A percentile compares a stretch with the other conserved stretches of the same genome.
Conservation (phyloP, 192 early-diverging fungal species). For the Dispira parvispora region DNA sequence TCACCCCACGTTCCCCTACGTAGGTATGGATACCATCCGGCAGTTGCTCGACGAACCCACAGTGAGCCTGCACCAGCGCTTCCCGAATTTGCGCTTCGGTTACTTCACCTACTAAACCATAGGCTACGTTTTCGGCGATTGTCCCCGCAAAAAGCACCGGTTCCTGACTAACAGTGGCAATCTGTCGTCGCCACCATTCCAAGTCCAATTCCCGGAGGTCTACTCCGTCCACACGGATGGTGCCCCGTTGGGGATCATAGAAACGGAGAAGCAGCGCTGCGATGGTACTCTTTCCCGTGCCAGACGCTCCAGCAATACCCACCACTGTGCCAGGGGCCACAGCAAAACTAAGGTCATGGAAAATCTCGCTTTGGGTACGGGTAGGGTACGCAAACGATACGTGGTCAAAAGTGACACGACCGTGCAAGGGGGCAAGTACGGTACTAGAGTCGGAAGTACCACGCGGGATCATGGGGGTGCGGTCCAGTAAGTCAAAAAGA, state of each 20-base stretch:
- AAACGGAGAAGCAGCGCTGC: constrained; percentile 47
- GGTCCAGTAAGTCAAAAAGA: constrained; percentile 39
- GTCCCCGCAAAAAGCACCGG: constrained; percentile 49
- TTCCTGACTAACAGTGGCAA: constrained; percentile 58
- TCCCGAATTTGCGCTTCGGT: constrained; percentile 3
- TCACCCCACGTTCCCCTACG: constrained; percentile 63
- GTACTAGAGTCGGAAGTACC: constrained; percentile 11
- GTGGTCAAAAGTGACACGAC: constrained; percentile 33
- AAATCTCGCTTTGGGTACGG: constrained; percentile 33
- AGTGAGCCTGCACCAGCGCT: constrained; percentile 19
- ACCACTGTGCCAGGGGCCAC: constrained; percentile 36
- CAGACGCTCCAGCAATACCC: constrained; percentile 33
- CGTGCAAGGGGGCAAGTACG: constrained; percentile 18
- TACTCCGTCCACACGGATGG: constrained; percentile 37
- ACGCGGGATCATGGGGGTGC: constrained; percentile 14
- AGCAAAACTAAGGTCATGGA: constrained; percentile 32
- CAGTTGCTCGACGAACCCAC: constrained; percentile 52
- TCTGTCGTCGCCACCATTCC: constrained; percentile 36
- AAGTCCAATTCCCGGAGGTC: constrained; percentile 36
- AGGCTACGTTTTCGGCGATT: constrained; percentile 54
- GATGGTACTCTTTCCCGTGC: constrained; percentile 51
- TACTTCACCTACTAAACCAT: constrained; percentile 24
- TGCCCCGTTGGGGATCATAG: constrained; percentile 44
- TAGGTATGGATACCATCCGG: constrained; percentile 75
- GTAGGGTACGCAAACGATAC: constrained; percentile 51